These are phyloP conservation scores for Malassezia equina DNA, from an alignment of 1,284 basidiomycete genomes.

Conservation along the genomic window DNA sequence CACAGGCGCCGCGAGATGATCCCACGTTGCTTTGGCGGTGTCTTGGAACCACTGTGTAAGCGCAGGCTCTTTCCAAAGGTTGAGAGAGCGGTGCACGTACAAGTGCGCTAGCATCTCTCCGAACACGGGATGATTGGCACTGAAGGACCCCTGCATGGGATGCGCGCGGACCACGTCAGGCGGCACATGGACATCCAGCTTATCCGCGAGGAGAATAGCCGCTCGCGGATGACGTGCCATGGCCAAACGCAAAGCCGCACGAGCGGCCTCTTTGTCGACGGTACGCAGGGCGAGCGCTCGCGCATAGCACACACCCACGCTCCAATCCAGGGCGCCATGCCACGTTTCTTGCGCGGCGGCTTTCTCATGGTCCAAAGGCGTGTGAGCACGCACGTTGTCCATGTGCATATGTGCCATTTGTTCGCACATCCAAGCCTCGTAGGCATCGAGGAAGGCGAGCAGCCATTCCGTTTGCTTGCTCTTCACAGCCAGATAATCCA, in stretches of 20 bases:
- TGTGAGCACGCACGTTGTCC: constrained; percentile 21
- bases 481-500: constrained; percentile 46
- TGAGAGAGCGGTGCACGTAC: constrained; percentile 36
- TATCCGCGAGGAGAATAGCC: constrained; percentile 31
- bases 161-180: constrained; percentile 19
- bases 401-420: not conserved
- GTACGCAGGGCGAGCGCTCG: constrained; percentile 33
- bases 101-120: constrained; percentile 34
- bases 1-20: constrained; percentile 2
- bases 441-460: constrained; percentile 24
- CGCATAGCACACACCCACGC: constrained; percentile 32
- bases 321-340: constrained; percentile 39
- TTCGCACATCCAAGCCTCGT: constrained; percentile 25
- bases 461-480: constrained; percentile 35
- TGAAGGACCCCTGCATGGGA: constrained; percentile 15
- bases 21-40: constrained; percentile 17
- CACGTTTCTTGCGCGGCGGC: constrained; percentile 20
- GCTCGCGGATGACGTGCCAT: constrained; percentile 35
- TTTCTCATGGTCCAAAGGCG: constrained; percentile 28
- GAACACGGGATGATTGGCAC: constrained; percentile 15
- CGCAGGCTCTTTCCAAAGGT: constrained; percentile 39
- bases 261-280: constrained; percentile 23
- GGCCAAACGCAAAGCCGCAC: constrained; percentile 28
- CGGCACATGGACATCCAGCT: constrained; percentile 26
- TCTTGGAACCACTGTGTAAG: constrained; percentile 27